Conservation (phyloP, 768 basidiomycete genomes). For the Tephrocybe sp. region DNA sequence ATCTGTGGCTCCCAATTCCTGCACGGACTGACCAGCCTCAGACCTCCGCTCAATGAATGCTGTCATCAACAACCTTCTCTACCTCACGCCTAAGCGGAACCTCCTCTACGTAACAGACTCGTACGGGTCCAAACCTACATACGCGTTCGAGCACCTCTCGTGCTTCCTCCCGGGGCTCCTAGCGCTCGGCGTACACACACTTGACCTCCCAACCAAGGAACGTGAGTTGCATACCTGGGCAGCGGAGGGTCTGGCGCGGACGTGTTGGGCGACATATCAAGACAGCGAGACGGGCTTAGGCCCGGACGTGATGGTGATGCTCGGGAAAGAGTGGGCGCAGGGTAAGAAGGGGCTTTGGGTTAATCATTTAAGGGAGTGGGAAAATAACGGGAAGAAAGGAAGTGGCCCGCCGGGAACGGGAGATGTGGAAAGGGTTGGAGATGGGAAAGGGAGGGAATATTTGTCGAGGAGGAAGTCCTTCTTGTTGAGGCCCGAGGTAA, state of each 20-base stretch:
- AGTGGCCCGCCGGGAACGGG: constrained; percentile 35
- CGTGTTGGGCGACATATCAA: constrained; percentile 62
- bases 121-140: constrained; percentile 29
- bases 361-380: constrained; percentile 41
- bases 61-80: constrained; percentile 54
- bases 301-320: constrained; percentile 52
- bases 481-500: constrained; percentile 52
- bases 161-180: constrained; percentile 67
- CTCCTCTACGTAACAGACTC: constrained; percentile 61
- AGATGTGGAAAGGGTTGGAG: constrained; percentile 19
- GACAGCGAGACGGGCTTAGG: constrained; percentile 67
- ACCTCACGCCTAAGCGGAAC: constrained; percentile 49
- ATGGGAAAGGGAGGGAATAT: constrained; percentile 38
- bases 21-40: too few species aligned
- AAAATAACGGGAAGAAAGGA: constrained; percentile 33
- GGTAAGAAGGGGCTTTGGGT: constrained; percentile 35
- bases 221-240: constrained; percentile 56
- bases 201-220: constrained; percentile 31
- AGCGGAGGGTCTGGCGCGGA: constrained; percentile 60
- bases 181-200: constrained; percentile 53
- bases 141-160: constrained; percentile 60
- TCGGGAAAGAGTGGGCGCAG: constrained; percentile 9
- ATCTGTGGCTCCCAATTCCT: constrained; percentile 28
- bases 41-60: constrained; percentile 51
- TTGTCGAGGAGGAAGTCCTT: constrained; percentile 29